These are phyloP conservation scores for Neurospora sp. DNA, from an alignment of 495 filamentous ascomycete genomes.

Conservation along the genomic window DNA sequence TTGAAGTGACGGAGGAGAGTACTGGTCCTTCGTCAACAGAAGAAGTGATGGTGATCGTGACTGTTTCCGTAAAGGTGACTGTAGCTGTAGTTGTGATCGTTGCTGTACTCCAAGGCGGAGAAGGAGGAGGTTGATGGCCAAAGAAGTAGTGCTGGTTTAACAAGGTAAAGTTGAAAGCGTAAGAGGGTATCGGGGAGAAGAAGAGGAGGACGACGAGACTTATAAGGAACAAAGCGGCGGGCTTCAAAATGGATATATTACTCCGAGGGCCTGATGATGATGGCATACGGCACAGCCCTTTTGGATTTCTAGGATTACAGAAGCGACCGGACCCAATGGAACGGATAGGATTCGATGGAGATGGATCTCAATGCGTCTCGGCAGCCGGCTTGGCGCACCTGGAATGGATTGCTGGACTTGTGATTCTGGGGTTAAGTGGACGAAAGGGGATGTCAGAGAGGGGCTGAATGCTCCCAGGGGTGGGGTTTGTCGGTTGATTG, in stretches of 20 bases:
- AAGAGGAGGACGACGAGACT: neutral
- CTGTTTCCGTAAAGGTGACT: neutral
- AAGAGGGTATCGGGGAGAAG: neutral
- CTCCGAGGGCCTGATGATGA: neutral
- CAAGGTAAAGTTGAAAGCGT: neutral
- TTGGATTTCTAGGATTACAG: neutral
- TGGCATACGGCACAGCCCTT: neutral
- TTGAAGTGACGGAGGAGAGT: neutral
- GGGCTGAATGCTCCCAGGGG: neutral
- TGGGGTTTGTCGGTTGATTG: neutral
- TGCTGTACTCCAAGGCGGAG: neutral
- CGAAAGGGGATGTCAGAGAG: neutral
- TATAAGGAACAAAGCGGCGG: neutral
- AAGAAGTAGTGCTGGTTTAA: neutral
- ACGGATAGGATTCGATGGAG: neutral
- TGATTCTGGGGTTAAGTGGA: neutral
- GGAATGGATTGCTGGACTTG: neutral
- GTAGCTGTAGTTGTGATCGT: neutral
- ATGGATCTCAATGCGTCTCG: neutral
- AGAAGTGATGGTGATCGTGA: neutral
- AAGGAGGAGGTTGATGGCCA: neutral
- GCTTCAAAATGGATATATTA: neutral
- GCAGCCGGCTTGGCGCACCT: neutral
- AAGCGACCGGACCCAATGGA: neutral
- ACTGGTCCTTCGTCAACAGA: neutral